These are phyloP conservation scores for Beauveria sp. DNA, from an alignment of 2,329 filamentous ascomycete species.

Conservation along the genomic window DNA sequence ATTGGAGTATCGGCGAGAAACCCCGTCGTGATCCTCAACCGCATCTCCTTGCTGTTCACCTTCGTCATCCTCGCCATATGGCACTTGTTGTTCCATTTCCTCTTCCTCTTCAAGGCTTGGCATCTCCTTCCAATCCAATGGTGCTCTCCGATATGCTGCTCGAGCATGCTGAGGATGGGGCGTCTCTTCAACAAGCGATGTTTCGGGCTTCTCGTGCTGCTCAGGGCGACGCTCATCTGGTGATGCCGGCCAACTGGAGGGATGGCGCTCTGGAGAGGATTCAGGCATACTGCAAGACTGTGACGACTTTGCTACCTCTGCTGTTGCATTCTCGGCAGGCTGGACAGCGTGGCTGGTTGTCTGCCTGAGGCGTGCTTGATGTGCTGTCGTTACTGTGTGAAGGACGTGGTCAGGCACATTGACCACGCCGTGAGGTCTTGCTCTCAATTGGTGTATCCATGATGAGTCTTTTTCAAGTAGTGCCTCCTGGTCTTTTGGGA, in stretches of 20 bases:
- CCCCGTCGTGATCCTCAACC: background rate
- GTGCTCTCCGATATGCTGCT: background rate
- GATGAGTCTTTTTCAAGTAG: constrained; percentile 28
- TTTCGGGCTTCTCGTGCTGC: constrained; percentile 11
- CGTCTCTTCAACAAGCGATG: constrained; percentile 20
- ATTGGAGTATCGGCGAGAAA: background rate
- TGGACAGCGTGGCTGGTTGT: background rate
- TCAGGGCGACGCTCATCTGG: constrained; percentile 9
- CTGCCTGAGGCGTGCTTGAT: background rate
- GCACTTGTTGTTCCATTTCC: constrained; percentile 29
- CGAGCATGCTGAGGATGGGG: constrained; percentile 14
- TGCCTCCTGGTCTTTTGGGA: constrained; percentile 32
- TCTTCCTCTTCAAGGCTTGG: constrained; percentile 21
- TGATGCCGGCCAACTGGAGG: constrained; percentile 19
- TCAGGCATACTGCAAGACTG: background rate
- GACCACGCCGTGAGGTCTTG: constrained; percentile 17
- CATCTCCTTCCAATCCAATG: background rate
- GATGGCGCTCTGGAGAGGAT: constrained; percentile 13
- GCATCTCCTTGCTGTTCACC: background rate
- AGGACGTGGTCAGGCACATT: constrained; percentile 31
- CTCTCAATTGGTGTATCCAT: constrained; percentile 27
- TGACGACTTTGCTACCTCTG: background rate
- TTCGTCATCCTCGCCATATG: constrained; percentile 19
- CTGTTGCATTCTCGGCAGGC: background rate
- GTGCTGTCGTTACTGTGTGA: constrained; percentile 20